These are phyloP conservation scores for Diaporthe helianthi DNA, from an alignment of 2,329 filamentous ascomycete species.

Conservation along the genomic window DNA sequence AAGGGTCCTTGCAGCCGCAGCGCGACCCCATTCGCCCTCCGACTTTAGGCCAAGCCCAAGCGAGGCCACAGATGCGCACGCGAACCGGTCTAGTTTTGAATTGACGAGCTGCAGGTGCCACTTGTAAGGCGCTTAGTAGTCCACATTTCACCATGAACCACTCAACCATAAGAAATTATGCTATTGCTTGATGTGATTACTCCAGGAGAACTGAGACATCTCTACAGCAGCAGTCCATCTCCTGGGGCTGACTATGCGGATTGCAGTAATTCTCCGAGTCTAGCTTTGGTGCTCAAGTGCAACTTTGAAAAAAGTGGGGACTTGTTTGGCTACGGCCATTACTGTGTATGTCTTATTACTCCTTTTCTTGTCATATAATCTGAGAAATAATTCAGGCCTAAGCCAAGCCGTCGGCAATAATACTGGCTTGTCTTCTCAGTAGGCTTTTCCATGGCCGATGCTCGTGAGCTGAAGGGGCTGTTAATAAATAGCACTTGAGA, in stretches of 20 bases:
- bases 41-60: background rate
- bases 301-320: too few species aligned
- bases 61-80: background rate
- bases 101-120: conserved; percentile 14
- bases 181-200: background rate
- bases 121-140: too few species aligned
- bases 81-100: background rate
- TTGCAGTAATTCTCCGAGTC: background rate
- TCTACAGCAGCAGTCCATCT: background rate
- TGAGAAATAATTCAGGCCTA: background rate
- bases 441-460: background rate
- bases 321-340: background rate
- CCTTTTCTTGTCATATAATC: conserved; percentile 6
- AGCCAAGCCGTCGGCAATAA: background rate
- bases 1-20: conserved; percentile 1
- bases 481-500: background rate
- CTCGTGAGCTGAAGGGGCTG: background rate
- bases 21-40: background rate
- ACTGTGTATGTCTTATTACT: background rate
- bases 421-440: background rate
- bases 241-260: background rate
- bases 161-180: background rate
- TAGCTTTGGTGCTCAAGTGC: conserved; percentile 6
- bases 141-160: conserved; percentile 9
- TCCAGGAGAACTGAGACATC: background rate